These are phyloP conservation scores for Tirmania nivea DNA, from an alignment of 495 filamentous ascomycete genomes.

Conservation along the genomic window DNA sequence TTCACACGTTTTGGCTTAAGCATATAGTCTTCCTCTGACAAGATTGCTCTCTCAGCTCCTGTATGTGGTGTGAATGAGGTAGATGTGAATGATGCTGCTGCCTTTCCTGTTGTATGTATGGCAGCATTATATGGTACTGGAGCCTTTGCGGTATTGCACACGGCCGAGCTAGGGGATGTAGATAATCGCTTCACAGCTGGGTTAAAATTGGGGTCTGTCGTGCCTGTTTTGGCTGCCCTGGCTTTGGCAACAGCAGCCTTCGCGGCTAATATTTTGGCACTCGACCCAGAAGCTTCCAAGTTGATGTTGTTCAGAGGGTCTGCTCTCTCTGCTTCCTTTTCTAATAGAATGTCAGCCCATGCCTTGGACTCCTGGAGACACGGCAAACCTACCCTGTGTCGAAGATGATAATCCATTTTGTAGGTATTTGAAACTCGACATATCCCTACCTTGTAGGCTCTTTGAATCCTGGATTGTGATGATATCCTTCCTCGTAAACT, in stretches of 20 bases:
- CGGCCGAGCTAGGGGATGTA: slow-evolving; percentile 22
- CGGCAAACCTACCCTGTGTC: slow-evolving; percentile 22
- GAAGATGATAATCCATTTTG: slow-evolving; percentile 56
- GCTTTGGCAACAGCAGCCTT: slow-evolving; percentile 75
- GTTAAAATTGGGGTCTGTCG: slow-evolving; percentile 15
- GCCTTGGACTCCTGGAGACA: no score
- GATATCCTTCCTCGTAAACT: slow-evolving; percentile 79
- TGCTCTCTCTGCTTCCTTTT: slow-evolving; percentile 34
- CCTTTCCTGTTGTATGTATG: slow-evolving; percentile 69
- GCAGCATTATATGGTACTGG: slow-evolving; percentile 62
- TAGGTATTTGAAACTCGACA: slow-evolving; percentile 75
- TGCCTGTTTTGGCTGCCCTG: slow-evolving; percentile 31
- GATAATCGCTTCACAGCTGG: slow-evolving; percentile 9
- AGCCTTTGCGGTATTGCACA: slow-evolving; percentile 23
- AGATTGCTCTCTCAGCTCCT: slow-evolving; percentile 54
- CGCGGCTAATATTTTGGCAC: slow-evolving; percentile 61
- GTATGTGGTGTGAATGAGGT: slow-evolving; percentile 88
- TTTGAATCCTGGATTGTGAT: slow-evolving; percentile 94
- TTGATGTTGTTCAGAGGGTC: slow-evolving; percentile 18
- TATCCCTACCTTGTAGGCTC: slow-evolving; percentile 61
- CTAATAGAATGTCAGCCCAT: slow-evolving; percentile 5
- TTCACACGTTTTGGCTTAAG: slow-evolving; percentile 72
- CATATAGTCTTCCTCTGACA: slow-evolving; percentile 92
- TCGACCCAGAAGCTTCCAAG: slow-evolving; percentile 13
- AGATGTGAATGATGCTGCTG: slow-evolving; percentile 84